Conservation (phyloP, 192 early-diverging fungal species). For the Umbelopsis sp. region DNA sequence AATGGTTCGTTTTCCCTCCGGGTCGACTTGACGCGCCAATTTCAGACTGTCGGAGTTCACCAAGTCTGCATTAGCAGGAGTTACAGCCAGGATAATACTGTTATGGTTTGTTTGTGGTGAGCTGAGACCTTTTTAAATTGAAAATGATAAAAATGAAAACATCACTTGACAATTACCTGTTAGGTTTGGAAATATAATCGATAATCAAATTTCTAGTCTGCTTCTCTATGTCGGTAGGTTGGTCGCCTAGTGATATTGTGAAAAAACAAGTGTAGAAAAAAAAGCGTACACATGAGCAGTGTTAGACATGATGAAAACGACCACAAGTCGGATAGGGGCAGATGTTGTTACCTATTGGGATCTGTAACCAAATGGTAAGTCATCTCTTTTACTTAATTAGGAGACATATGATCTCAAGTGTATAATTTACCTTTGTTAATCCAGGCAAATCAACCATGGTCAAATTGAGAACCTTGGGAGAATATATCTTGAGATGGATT, state of each 20-base stretch:
- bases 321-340: neutral
- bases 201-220: slow-evolving; percentile 75
- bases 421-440: slow-evolving; percentile 68
- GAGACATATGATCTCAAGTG: neutral
- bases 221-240: slow-evolving; percentile 81
- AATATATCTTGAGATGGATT: slow-evolving; percentile 77
- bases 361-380: slow-evolving; percentile 21
- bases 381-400: slow-evolving; percentile 4
- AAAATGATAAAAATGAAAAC: neutral
- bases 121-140: neutral
- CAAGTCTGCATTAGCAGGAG: slow-evolving; percentile 80
- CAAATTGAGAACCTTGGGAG: slow-evolving; percentile 74
- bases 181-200: slow-evolving; percentile 81
- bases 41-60: slow-evolving; percentile 87
- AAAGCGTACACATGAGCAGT: slow-evolving; percentile 5
- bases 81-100: slow-evolving; percentile 82
- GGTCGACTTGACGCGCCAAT: slow-evolving; percentile 83
- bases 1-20: slow-evolving; percentile 74
- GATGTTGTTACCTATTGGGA: slow-evolving; percentile 38
- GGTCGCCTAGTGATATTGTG: slow-evolving; percentile 63
- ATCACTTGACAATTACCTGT: slow-evolving; percentile 47
- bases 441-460: slow-evolving; percentile 86
- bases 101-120: neutral
- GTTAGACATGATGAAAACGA: neutral
- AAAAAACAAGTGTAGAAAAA: slow-evolving; percentile 6